These are phyloP conservation scores for Mycena latifolia DNA, from an alignment of 768 basidiomycete species.

Conservation along the genomic window DNA sequence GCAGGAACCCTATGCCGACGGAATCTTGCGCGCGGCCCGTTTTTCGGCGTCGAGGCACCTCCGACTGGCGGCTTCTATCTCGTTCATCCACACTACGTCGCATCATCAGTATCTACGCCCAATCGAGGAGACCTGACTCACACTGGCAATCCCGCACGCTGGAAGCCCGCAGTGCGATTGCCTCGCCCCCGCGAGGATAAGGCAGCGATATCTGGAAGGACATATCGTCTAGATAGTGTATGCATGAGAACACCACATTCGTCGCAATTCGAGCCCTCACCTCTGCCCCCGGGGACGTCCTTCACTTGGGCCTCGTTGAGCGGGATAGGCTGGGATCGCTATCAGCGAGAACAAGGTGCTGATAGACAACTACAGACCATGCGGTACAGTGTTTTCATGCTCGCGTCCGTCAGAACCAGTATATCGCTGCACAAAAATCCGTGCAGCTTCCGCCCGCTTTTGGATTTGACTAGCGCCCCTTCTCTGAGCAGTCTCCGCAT, in stretches of 20 bases:
- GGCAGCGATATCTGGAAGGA: conserved; percentile 74
- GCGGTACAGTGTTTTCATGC: conserved; percentile 78
- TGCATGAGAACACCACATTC: conserved; percentile 1
- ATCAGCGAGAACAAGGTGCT: neutral
- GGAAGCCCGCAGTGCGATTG: conserved; percentile 68
- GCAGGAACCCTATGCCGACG: conserved; percentile 17
- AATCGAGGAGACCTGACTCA: conserved; percentile 34
- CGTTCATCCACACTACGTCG: conserved; percentile 44
- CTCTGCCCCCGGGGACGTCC: conserved; percentile 62
- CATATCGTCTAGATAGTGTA: conserved; percentile 67
- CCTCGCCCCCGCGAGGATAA: conserved; percentile 82
- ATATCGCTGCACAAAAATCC: conserved; percentile 92
- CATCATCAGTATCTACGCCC: conserved; percentile 53
- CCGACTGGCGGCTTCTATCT: conserved; percentile 50
- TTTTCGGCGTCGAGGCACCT: conserved; percentile 53
- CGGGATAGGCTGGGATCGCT: conserved; percentile 72
- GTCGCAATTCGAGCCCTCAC: conserved; percentile 45
- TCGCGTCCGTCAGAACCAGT: conserved; percentile 84
- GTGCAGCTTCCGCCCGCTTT: conserved; percentile 83
- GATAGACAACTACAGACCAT: conserved; percentile 63
- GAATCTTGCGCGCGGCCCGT: conserved; percentile 40
- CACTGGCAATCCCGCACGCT: conserved; percentile 71
- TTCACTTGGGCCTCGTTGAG: conserved; percentile 75
- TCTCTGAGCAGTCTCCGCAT: conserved; percentile 84
- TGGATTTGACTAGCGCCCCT: conserved; percentile 82